Evolutionary conservation across 805 yeast genomes (phyloP).

Genomic region (Saccharomyces cerevisiae): DNA sequence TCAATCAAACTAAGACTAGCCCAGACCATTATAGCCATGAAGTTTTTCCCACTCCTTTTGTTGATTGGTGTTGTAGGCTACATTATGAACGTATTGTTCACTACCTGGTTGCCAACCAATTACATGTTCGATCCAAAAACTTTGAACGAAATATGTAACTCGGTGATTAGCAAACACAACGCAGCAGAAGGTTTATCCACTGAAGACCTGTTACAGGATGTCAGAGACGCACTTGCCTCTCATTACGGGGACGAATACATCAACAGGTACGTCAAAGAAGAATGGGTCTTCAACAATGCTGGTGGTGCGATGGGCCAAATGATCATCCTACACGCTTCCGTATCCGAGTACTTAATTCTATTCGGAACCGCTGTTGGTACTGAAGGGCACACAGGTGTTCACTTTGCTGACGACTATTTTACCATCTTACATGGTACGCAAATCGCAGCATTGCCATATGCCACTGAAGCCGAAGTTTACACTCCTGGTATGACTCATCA

Average conservation of each 20-base stretch:
- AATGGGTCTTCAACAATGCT: constrained; percentile 96
- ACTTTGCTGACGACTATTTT: constrained; percentile 95
- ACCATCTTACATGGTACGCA: constrained; percentile 80
- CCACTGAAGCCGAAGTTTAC: constrained; percentile 61
- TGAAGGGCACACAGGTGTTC: constrained; percentile 93
- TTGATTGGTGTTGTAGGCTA: constrained; percentile 18
- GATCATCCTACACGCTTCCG: constrained; percentile 90
- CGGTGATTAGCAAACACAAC: constrained; percentile 41
- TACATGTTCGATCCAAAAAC: constrained; percentile 64
- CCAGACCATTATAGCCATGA: constrained; percentile 11
- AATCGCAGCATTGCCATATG: constrained; percentile 59
- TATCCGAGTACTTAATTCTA: constrained; percentile 84
- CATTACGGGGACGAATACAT: constrained; percentile 67
- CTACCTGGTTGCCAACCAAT: constrained; percentile 60
- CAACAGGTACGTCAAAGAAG: constrained; percentile 63
- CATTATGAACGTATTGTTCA: constrained; percentile 31
- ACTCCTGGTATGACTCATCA: constrained; percentile 83
- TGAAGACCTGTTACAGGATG: constrained; percentile 52
- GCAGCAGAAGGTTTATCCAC: constrained; percentile 40
- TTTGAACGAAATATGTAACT: constrained; percentile 50
- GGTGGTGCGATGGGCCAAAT: constrained; percentile 98
- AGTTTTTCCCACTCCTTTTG: constrained; percentile 11
- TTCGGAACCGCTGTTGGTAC: constrained; percentile 93
- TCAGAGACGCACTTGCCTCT: constrained; percentile 49
- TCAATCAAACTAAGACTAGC: background rate